A percentile compares a stretch with the other conserved stretches of the same genome.
phyloP scores from a whole-genome alignment of 1,284 basidiomycete species.

The Marasmius sp. region DNA sequence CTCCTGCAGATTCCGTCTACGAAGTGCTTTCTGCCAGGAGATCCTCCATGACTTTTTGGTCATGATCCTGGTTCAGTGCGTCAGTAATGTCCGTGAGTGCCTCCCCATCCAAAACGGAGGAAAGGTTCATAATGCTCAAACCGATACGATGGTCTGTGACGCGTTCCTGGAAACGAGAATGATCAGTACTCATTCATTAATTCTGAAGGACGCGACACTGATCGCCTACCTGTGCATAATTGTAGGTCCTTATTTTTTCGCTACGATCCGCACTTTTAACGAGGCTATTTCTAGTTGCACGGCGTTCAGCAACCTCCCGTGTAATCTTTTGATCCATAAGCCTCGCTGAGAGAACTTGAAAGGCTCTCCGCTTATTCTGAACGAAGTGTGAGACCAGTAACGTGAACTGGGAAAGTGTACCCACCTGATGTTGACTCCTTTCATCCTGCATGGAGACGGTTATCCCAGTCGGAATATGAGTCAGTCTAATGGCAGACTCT shows the following conservation, averaged over 20 bases:
- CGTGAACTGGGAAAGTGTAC: constrained; percentile 11
- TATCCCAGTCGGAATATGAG: constrained; percentile 91
- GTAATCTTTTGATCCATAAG: constrained; percentile 79
- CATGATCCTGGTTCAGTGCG: constrained; percentile 65
- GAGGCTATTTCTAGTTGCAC: constrained; percentile 70
- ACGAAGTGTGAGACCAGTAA: neutral
- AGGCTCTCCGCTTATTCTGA: constrained; percentile 86
- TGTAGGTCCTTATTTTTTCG: constrained; percentile 94
- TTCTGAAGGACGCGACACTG: neutral
- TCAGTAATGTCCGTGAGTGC: constrained; percentile 65
- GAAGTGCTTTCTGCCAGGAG: constrained; percentile 35
- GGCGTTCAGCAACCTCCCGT: constrained; percentile 68
- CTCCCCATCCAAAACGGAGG: constrained; percentile 78
- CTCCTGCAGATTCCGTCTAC: no score
- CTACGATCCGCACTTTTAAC: constrained; percentile 82
- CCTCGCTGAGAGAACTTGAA: constrained; percentile 81
- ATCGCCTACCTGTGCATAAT: constrained; percentile 73
- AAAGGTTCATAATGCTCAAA: constrained; percentile 72
- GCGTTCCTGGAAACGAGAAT: constrained; percentile 58
- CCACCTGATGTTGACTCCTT: constrained; percentile 90
- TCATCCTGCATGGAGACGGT: constrained; percentile 99
- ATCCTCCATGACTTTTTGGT: constrained; percentile 68
- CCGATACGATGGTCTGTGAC: constrained; percentile 92
- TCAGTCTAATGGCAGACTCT: constrained; percentile 96
- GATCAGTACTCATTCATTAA: neutral